phyloP scores from a whole-genome alignment of 192 early-diverging fungal species.

The Diversispora epigaea region DNA sequence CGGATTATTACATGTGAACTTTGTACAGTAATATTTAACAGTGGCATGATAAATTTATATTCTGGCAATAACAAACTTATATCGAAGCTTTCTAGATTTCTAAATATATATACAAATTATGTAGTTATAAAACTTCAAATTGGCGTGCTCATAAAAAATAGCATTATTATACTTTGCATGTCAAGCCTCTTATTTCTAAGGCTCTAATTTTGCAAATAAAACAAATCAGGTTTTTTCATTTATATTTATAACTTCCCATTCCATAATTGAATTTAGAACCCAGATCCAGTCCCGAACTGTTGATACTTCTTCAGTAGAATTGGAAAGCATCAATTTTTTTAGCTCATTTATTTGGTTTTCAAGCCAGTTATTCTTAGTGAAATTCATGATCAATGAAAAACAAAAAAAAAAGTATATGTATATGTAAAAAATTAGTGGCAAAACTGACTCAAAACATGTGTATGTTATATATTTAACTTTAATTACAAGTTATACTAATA shows the following conservation, averaged over 20 bases:
- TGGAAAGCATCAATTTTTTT: constrained; percentile 16
- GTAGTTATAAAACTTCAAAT: neutral
- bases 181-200: neutral
- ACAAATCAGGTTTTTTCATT: neutral
- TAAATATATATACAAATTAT: neutral
- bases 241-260: constrained; percentile 18
- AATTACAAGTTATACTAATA: no score
- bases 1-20: no score
- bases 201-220: neutral
- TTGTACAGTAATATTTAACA: no score
- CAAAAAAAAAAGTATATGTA: no score
- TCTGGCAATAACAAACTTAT: no score
- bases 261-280: neutral
- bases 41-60: no score
- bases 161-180: no score
- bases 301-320: neutral
- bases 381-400: no score
- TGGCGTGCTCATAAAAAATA: neutral
- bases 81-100: neutral
- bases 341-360: constrained; percentile 12
- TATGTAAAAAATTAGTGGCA: no score
- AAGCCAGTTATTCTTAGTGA: no score
- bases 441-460: no score
- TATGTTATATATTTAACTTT: no score
- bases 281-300: constrained; percentile 11